Evolutionary conservation across 2,329 filamentous ascomycete species (phyloP).

Genomic region (Aspergillus chevalieri): DNA sequence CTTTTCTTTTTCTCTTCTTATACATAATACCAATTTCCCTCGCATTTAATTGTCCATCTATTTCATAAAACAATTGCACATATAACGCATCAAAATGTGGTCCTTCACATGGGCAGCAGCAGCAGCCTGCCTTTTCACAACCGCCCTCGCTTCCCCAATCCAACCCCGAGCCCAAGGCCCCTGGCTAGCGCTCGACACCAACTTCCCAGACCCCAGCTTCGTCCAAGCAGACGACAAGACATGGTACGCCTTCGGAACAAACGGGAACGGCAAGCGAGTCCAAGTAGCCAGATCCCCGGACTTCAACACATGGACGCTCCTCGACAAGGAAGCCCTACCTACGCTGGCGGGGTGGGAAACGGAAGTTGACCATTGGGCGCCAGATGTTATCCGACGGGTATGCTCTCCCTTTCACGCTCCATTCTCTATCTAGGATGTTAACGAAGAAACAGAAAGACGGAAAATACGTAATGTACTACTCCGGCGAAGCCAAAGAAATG

Average conservation of each 20-base stretch:
- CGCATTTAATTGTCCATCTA: too few relatives aligned
- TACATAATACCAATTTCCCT: too few relatives aligned
- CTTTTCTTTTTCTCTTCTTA: too few relatives aligned
- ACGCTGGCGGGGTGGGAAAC: slow-evolving; percentile 49
- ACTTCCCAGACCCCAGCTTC: slow-evolving; percentile 43
- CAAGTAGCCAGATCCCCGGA: slow-evolving; percentile 49
- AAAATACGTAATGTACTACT: slow-evolving; percentile 58
- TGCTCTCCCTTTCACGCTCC: slow-evolving; percentile 6
- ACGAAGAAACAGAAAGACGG: slow-evolving; percentile 32
- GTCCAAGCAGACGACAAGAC: slow-evolving; percentile 42
- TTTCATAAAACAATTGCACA: too few relatives aligned
- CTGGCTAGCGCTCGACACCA: slow-evolving; percentile 25
- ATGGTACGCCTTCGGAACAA: slow-evolving; percentile 57
- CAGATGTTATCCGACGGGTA: slow-evolving; percentile 50
- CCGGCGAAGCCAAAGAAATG: slow-evolving; percentile 40
- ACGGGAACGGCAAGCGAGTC: slow-evolving; percentile 46
- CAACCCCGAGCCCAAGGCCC: slow-evolving; percentile 10
- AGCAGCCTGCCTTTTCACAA: slow-evolving; percentile 4
- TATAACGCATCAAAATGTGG: too few relatives aligned
- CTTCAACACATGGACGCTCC: slow-evolving; percentile 44
- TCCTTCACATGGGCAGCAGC: neutral
- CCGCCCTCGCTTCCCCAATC: slow-evolving; percentile 15
- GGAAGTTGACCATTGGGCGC: slow-evolving; percentile 54
- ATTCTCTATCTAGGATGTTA: neutral
- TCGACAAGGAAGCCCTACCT: slow-evolving; percentile 52